Percentiles rank a stretch among this genome's conserved stretches.
Evolutionary conservation across 495 filamentous ascomycete genomes (phyloP).

Genomic region (Talaromyces ruber): DNA sequence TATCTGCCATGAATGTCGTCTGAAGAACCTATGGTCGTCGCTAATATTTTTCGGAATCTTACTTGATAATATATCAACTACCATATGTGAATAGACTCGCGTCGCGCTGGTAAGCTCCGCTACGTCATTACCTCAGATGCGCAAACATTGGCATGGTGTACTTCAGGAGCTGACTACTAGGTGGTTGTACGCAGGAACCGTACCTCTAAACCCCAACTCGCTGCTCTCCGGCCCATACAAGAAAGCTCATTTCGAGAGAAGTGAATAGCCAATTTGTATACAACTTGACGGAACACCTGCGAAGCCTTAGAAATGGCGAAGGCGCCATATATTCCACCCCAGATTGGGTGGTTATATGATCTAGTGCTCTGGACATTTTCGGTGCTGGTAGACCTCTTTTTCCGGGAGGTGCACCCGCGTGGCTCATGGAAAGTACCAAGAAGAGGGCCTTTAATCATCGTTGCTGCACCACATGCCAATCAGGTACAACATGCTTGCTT

Average conservation of each 20-base stretch:
- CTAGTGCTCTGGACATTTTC: conserved; percentile 74
- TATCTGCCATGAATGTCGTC: not conserved
- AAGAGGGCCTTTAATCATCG: conserved; percentile 83
- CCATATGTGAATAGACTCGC: not conserved
- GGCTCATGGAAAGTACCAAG: conserved; percentile 88
- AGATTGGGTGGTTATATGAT: conserved; percentile 73
- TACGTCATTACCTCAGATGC: conserved; percentile 5
- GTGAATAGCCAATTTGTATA: not conserved
- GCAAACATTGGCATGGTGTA: not conserved
- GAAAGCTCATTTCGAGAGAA: not conserved
- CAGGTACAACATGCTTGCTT: conserved; percentile 48
- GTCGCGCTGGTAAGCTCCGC: not conserved
- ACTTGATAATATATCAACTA: not conserved
- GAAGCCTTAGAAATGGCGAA: conserved; percentile 14
- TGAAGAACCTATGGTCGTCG: not conserved
- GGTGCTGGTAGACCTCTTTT: conserved; percentile 87
- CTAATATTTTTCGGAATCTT: not conserved
- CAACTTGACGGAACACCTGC: not conserved
- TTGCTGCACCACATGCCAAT: conserved; percentile 97
- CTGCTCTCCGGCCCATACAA: not conserved
- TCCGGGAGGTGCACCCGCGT: conserved; percentile 92
- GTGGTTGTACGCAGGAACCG: not conserved
- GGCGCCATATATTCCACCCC: conserved; percentile 54
- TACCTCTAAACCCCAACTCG: not conserved
- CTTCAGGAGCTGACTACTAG: not conserved